Conservation (phyloP, 352 stramenopile species). For the Elongisporangium anandrum region DNA sequence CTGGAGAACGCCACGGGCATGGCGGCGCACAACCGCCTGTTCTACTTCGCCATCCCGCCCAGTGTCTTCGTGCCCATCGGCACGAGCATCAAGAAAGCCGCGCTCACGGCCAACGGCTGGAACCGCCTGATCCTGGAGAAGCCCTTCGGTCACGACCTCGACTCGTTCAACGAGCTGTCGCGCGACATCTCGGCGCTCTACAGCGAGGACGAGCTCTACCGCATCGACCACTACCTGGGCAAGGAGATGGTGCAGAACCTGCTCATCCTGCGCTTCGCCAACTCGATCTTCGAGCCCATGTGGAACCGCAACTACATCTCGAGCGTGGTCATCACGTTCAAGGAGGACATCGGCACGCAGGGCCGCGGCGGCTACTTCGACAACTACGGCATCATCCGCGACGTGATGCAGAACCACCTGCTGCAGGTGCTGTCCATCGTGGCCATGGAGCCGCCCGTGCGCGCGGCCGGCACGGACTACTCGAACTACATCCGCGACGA, state of each 20-base stretch:
- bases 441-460: constrained; percentile 93
- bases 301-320: constrained; percentile 97
- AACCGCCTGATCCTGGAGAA: constrained; percentile 98
- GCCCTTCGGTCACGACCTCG: constrained; percentile 95
- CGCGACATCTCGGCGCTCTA: constrained; percentile 82
- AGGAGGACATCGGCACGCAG: constrained; percentile 96
- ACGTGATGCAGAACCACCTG: constrained; percentile 99
- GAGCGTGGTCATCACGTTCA: constrained; percentile 96
- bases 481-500: constrained; percentile 95
- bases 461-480: constrained; percentile 84
- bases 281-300: constrained; percentile 96
- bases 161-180: constrained; percentile 91
- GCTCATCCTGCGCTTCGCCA: constrained; percentile 95
- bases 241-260: constrained; percentile 99
- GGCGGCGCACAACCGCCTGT: constrained; percentile 75
- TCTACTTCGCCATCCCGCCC: constrained; percentile 97
- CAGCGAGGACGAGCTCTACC: constrained; percentile 90
- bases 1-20: constrained; percentile 55
- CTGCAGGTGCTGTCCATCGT: constrained; percentile 97
- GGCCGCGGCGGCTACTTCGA: constrained; percentile 97
- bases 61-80: constrained; percentile 94
- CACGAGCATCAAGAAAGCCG: constrained; percentile 89
- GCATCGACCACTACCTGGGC: constrained; percentile 96
- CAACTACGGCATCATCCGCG: constrained; percentile 97
- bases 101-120: constrained; percentile 88